phyloP scores from a whole-genome alignment of 2,329 filamentous ascomycete genomes.

The Talaromyces sp. region DNA sequence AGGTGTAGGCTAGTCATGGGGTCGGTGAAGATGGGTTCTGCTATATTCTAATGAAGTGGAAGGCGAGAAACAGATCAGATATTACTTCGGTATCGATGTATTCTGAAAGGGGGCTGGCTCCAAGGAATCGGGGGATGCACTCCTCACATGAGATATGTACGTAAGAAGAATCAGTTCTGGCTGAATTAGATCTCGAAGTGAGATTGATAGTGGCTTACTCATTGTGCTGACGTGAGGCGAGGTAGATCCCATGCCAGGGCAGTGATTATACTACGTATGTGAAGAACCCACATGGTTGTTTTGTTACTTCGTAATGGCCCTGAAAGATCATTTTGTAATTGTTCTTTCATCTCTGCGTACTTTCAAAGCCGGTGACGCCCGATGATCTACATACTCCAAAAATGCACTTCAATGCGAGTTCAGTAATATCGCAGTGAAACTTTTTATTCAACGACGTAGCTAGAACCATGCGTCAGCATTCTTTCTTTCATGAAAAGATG shows the following conservation, averaged over 20 bases:
- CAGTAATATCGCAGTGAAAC: not conserved
- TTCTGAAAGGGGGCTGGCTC: too few species aligned
- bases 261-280: not conserved
- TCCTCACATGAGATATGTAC: not conserved
- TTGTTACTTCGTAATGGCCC: not conserved
- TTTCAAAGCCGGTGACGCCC: not conserved
- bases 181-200: not conserved
- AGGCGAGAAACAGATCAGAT: not conserved
- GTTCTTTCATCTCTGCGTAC: not conserved
- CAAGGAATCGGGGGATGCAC: not conserved
- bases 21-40: too few species aligned
- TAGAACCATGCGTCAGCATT: not conserved
- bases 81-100: not conserved
- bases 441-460: not conserved
- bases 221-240: not conserved
- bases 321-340: not conserved
- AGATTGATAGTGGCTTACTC: not conserved
- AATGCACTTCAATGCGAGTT: not conserved
- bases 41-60: not conserved
- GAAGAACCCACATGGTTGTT: not conserved
- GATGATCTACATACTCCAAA: not conserved
- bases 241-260: too few species aligned
- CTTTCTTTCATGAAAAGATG: too few species aligned
- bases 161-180: not conserved
- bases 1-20: too few species aligned